These are phyloP conservation scores for Aspergillus haitiensis DNA, from an alignment of 495 filamentous ascomycete genomes.

Conservation along the genomic window DNA sequence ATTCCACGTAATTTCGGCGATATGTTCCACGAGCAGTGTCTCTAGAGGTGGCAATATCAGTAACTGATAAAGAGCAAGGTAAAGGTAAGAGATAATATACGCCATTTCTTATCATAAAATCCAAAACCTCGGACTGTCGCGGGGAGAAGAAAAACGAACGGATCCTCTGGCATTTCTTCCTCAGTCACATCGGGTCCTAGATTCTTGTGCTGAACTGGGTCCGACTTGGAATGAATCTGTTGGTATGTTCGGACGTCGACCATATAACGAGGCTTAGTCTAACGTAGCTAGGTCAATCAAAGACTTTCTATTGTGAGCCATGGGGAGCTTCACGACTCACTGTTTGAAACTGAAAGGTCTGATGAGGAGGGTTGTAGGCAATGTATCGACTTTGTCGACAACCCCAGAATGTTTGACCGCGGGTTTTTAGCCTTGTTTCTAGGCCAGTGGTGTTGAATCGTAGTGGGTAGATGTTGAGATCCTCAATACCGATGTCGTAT, in stretches of 20 bases:
- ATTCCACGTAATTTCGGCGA: constrained; percentile 49
- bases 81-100: constrained; percentile 32
- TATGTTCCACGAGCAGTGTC: constrained; percentile 20
- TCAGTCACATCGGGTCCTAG: not conserved
- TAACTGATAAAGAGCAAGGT: not conserved
- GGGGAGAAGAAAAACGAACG: constrained; percentile 28
- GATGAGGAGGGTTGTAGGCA: constrained; percentile 1
- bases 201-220: not conserved
- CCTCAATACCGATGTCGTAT: not conserved
- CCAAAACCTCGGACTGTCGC: constrained; percentile 35
- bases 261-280: constrained; percentile 4
- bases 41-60: not conserved
- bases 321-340: not conserved
- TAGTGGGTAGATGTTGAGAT: constrained; percentile 4
- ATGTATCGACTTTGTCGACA: not conserved
- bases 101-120: constrained; percentile 43
- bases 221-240: not conserved
- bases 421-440: not conserved
- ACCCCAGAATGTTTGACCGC: not conserved
- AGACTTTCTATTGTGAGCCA: not conserved
- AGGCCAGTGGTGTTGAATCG: not conserved
- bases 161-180: not conserved
- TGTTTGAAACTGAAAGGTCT: constrained; percentile 1
- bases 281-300: not conserved
- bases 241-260: not conserved